phyloP scores from a whole-genome alignment of 352 stramenopile genomes.

The Globisporangium iwayamae region DNA sequence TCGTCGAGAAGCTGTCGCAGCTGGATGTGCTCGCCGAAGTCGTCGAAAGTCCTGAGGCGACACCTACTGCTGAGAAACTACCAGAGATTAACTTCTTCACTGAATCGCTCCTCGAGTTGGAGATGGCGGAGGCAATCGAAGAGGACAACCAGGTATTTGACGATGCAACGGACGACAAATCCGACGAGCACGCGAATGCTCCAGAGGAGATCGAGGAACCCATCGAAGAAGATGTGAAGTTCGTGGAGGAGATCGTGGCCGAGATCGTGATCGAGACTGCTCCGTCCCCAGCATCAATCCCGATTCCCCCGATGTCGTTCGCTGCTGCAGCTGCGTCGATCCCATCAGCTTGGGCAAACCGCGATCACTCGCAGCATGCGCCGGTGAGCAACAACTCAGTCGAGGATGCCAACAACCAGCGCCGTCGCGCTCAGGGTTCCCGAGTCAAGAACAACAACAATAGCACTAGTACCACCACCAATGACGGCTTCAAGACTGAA shows the following conservation, averaged over 20 bases:
- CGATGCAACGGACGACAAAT: slow-evolving; percentile 19
- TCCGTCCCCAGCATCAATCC: slow-evolving; percentile 20
- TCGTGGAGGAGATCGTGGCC: neutral
- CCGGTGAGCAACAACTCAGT: slow-evolving; percentile 16
- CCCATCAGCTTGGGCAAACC: slow-evolving; percentile 21
- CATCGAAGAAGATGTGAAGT: slow-evolving; percentile 13
- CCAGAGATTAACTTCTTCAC: slow-evolving; percentile 86
- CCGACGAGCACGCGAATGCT: slow-evolving; percentile 14
- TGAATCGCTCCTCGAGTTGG: slow-evolving; percentile 56
- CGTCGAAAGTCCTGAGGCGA: slow-evolving; percentile 7
- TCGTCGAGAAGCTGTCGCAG: slow-evolving; percentile 51
- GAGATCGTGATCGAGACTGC: slow-evolving; percentile 15
- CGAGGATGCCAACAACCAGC: slow-evolving; percentile 24
- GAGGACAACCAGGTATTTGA: slow-evolving; percentile 14
- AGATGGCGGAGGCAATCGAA: slow-evolving; percentile 8
- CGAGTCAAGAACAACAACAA: slow-evolving; percentile 34
- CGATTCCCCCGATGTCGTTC: slow-evolving; percentile 49
- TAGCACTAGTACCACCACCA: slow-evolving; percentile 18
- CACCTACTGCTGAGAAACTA: slow-evolving; percentile 34
- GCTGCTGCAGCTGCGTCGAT: slow-evolving; percentile 29
- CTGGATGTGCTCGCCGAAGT: slow-evolving; percentile 19
- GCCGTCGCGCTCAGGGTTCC: slow-evolving; percentile 30
- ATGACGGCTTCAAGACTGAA: slow-evolving; percentile 8
- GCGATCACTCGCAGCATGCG: slow-evolving; percentile 22
- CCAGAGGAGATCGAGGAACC: slow-evolving; percentile 17